Evolutionary conservation across 176 grass and related monocot genomes (phyloP), one percentile per base, ranked within the genome.

Genomic region (Paspalum vaginatum): DNA sequence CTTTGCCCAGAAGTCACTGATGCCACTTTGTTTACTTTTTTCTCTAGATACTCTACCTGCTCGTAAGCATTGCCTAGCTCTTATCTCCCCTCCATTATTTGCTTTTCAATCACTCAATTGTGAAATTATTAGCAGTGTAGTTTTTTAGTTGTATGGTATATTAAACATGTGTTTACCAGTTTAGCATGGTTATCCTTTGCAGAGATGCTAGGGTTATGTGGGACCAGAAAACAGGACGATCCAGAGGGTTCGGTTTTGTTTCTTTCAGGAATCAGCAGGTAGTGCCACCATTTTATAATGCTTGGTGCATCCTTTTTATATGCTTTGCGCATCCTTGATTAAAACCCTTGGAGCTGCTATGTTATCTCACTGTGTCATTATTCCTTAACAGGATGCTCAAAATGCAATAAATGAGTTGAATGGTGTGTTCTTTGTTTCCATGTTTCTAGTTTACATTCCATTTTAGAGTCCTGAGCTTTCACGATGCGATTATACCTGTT

Each of bases 161-260:
- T 69, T 57, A 25, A 38, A 84, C 81, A 21, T 72, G 52, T 54
- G 9, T 37, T 79, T 44, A 84, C 74, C 5, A 27, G 13, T 76
- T 79, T 46, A 39, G 61, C 44, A 85, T 76, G 25, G 64, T 84
- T 84, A 81, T 51, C 53, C 73, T 80, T 41, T 78, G 44, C 83
- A 98, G 95, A 84, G 95, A 98, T 89, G 95, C 95, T 66, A 94
- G 95, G 78, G 95, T 98, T 80, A 98, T 98, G 95, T 98, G 95
- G 95, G 95, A 98, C 69, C 95, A 98, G 70, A 93, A 98, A 58
- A 98, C 95, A 32, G 95, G 95, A 62, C 92, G 95, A 39, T 95
- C 95, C 15, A 91, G 95, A 77, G 95, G 95, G 58, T 98, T 98
- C 58, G 95, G 95, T 85, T 98, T 98, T 90, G 95, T 98, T 83